Base-by-base conservation (phyloP, 495 filamentous ascomycete genomes). In the Trichoderma orchidacearum region DNA sequence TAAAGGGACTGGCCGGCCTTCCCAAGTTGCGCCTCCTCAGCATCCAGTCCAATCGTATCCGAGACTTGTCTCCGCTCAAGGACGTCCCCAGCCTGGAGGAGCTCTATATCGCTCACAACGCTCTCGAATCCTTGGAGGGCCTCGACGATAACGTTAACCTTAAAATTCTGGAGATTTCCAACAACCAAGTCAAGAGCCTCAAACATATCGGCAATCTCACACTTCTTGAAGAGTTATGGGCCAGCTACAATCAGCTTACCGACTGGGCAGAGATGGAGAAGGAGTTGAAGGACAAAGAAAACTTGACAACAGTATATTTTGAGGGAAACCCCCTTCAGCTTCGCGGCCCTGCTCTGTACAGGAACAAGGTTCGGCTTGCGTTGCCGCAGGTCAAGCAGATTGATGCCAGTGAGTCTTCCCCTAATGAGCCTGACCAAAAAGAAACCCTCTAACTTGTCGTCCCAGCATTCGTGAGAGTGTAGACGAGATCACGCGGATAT, bases 71-170 rank as follows among this genome's bases (percentile, higher is more conserved):
- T 34, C 89, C 89, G 52, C 80, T 99, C 21, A 76, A 79, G 13
- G 69, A 76, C 23, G 84, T 91, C 3, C 74, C 80, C n/a, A 80
- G 84, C 48, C 84, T 99, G 5, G 89, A 96, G 74, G 93, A 99
- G 68, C 78, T 99, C 51, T 95, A 99, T 75, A 86, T 97, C 65
- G 95, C 92, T n/a, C 89, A 99, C 75, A 99, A 99, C 68, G 81
- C 81, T n/a, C 75, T 99, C 38, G 85, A 84, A 29, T 77, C 81
- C 13, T 81, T 98, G 18, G 77, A 79, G 2, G 90, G 90, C 0
- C 74, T 98, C 17, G 85, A 90, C 32, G 63, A 73, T 34, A 90
- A 85, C 70, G 71, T 71, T 7, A 76, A 79, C 8, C 80, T 99
- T 48, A 82, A 83, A 32, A 81, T 91, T 23, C 70, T 99, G 30